Base-by-base conservation (phyloP, 2,329 filamentous ascomycete genomes). In the Pyrenophora tritici-repentis region DNA sequence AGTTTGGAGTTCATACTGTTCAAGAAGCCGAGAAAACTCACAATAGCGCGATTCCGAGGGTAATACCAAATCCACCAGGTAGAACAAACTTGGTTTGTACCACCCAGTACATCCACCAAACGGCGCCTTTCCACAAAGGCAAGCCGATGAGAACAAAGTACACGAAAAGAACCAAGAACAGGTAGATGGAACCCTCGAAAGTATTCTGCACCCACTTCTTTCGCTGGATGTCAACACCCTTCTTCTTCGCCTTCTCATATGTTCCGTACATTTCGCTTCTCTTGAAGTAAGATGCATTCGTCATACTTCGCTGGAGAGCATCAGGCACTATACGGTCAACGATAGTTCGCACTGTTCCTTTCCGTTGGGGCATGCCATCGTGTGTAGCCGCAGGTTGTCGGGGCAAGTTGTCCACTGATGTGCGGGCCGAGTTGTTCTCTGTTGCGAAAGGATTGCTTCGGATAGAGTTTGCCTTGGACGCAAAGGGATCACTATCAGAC, bases 111-210 rank as follows among this genome's bases (percentile, higher is more conserved):
- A 50, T 33, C 47, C 47, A 46, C 51, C 47, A 50, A 10, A 50
- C 47, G 10, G 78, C 68, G 3, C 78, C 78, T 4, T 73, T 73
- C 78, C 78, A 80, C 2, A 80, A 50, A 1, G 78, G 78, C 45
- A 74, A 48, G 4, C 78, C 78, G 8, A 80, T 59, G 1, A 79
- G 63, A n/a, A 79, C 74, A 17, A 80, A 77, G 50, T 79, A 79
- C 24, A 78, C 63, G 47, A 79, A 75, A 10, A 63, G 63, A 3
- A 74, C 14, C 17, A 64, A 37, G 33, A 35, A 75, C 2, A 67
- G 31, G 43, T 78, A 78, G 22, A 75, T 57, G 26, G 62, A 53
- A 42, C 71, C 75, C 57, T 77, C 73, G 44, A 78, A 77, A 4
- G 66, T 43, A 1, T 70, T 10, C 46, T 74, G 73, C 17, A 68